These are phyloP conservation scores for Geotrichum restrictum DNA, from an alignment of 1,139 yeast genomes.

Conservation along the genomic window DNA sequence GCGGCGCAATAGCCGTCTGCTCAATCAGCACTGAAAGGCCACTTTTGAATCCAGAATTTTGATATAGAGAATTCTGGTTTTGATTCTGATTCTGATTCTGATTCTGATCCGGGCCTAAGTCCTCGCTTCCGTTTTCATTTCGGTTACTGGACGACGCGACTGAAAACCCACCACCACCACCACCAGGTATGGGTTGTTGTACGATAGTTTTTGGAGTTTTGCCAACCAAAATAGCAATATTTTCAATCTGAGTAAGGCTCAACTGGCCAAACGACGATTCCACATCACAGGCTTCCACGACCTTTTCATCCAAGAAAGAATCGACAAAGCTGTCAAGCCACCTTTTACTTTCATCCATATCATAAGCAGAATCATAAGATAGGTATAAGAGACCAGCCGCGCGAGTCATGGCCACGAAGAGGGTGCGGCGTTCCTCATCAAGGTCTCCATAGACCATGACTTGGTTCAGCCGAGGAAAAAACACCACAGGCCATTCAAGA, in stretches of 20 bases:
- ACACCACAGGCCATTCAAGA: constrained; percentile 83
- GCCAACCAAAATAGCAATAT: neutral
- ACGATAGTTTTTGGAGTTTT: too few relatives aligned
- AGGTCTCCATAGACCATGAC: constrained; percentile 48
- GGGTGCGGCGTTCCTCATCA: constrained; percentile 68
- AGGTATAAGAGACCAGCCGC: constrained; percentile 40
- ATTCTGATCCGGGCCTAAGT: too few relatives aligned
- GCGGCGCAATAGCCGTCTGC: neutral
- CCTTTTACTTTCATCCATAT: neutral
- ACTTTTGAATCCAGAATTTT: constrained; percentile 15
- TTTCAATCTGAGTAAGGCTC: neutral
- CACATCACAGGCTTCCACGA: neutral
- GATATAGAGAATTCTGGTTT: too few relatives aligned
- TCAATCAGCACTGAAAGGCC: constrained; percentile 9
- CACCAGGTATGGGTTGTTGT: too few relatives aligned
- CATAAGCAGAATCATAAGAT: neutral
- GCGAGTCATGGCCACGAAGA: constrained; percentile 79
- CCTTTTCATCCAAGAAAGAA: neutral
- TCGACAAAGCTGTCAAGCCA: neutral
- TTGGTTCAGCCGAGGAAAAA: constrained; percentile 67
- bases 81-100: too few relatives aligned
- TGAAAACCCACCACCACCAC: too few relatives aligned
- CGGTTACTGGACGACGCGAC: too few relatives aligned
- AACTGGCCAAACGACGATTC: neutral
- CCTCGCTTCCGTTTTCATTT: too few relatives aligned